phyloP scores from a whole-genome alignment of 441 rosid genomes.

The Croton setiger region DNA sequence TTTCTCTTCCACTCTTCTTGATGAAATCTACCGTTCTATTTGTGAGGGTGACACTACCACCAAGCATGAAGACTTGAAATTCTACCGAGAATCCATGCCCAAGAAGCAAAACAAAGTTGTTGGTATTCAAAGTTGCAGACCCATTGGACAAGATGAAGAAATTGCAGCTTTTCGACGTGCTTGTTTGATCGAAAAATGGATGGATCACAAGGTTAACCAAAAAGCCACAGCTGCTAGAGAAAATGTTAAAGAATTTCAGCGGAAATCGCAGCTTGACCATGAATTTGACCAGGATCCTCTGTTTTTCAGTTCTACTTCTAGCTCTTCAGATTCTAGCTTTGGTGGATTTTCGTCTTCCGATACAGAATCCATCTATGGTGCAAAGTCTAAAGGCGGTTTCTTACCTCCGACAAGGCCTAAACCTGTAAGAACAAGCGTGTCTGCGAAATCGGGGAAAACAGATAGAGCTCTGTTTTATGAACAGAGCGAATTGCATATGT shows the following conservation, averaged over 20 bases:
- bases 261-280: conserved; percentile 28
- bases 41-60: conserved; percentile 34
- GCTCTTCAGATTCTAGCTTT: conserved; percentile 68
- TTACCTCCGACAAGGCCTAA: conserved; percentile 34
- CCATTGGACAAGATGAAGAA: conserved; percentile 8
- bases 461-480: conserved; percentile 44
- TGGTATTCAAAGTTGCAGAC: conserved; percentile 13
- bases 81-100: conserved; percentile 38
- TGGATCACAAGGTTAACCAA: conserved; percentile 35
- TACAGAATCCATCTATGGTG: conserved; percentile 45
- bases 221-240: conserved; percentile 15
- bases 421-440: conserved; percentile 41
- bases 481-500: conserved; percentile 37
- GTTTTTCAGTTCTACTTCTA: conserved; percentile 55
- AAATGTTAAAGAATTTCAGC: conserved; percentile 21
- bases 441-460: conserved; percentile 38
- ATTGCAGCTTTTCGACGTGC: conserved; percentile 29
- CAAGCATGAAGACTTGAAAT: conserved; percentile 35
- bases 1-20: conserved; percentile 84
- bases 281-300: conserved; percentile 40
- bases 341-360: conserved; percentile 78
- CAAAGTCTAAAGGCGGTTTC: conserved; percentile 39
- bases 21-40: conserved; percentile 82
- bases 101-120: conserved; percentile 38
- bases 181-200: conserved; percentile 35